Evolutionary conservation across 164 flowering plant species (phyloP).

Genomic region (Sextonia rubra): DNA sequence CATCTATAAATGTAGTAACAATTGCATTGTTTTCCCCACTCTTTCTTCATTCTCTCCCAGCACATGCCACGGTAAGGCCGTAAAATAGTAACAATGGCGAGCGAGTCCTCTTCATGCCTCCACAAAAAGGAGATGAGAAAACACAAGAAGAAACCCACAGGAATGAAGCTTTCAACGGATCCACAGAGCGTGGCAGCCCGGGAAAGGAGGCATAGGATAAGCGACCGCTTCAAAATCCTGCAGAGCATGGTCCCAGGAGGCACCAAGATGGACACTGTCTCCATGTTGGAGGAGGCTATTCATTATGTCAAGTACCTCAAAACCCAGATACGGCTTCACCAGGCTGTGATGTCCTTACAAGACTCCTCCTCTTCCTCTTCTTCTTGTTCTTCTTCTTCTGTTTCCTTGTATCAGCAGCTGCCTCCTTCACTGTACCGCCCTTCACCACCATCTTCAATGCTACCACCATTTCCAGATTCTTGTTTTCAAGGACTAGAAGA

Average conservation of each 20-base stretch:
- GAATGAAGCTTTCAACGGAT: slow-evolving; percentile 62
- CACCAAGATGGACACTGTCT: slow-evolving; percentile 74
- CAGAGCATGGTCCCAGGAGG: slow-evolving; percentile 84
- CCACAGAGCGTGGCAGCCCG: slow-evolving; percentile 89
- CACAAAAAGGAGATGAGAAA: slow-evolving; percentile 10
- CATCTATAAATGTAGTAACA: neutral
- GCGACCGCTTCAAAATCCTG: slow-evolving; percentile 68
- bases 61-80: neutral
- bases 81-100: neutral
- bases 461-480: neutral
- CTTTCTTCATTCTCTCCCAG: neutral
- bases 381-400: neutral
- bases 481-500: neutral
- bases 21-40: neutral
- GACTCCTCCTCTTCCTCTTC: neutral
- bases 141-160: slow-evolving; percentile 16
- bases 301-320: slow-evolving; percentile 80
- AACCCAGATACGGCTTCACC: slow-evolving; percentile 70
- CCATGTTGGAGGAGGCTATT: slow-evolving; percentile 81
- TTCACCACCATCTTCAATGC: neutral
- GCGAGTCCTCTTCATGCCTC: slow-evolving; percentile 1
- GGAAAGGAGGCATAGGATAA: slow-evolving; percentile 70
- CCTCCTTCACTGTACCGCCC: neutral
- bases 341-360: slow-evolving; percentile 27
- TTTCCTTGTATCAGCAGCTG: neutral